Base-by-base conservation (phyloP, 176 grass and related monocot species). In the Triticum timopheevii region DNA sequence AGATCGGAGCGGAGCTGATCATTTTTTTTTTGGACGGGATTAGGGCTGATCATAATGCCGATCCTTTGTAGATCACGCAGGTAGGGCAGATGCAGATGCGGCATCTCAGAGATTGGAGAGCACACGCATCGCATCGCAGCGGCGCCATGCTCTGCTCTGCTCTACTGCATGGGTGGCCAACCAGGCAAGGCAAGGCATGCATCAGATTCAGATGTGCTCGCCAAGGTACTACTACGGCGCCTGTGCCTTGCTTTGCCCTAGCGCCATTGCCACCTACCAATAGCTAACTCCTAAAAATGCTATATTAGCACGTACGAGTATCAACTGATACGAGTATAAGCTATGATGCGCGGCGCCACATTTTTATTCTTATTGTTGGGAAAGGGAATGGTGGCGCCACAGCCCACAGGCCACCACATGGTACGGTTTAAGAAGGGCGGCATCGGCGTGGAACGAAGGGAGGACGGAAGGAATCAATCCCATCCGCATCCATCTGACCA, bases 141-240 rank as follows among this genome's bases (percentile, higher is more conserved):
- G 0, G 25, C 31, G 13, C 7, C 13, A n/a, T 66, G 12, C 38
- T 45, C 70, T 73, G 49, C 49, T 52, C 42, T 45, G 42, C 35
- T 36, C 42, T 44, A 10, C 38, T 16, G 40, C 70, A 45, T 28
- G 1, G 23, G 72, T 50, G 0, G 19, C 72, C 72, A 75, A 27
- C 24, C 42, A 49, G 42, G 42, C 73, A 49, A 85, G 56, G 3
- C 24, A 62, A 85, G 70, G 3, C 25, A 63, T 17, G 58, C 62
- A 56, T 78, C 62, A 68, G 83, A 78, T 85, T 84, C 83, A 84
- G 83, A 84, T 20, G 58, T 84, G 56, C 38, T 76, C 7, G 42
- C 45, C 36, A 72, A 72, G 39, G 34, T n/a, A 71, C 19, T 40
- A 72, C 9, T 13, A 6, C 54, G 8, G 54, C 19, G 40, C 6